Base-by-base conservation (phyloP, 306 rosid genomes). In the Delonix regia region DNA sequence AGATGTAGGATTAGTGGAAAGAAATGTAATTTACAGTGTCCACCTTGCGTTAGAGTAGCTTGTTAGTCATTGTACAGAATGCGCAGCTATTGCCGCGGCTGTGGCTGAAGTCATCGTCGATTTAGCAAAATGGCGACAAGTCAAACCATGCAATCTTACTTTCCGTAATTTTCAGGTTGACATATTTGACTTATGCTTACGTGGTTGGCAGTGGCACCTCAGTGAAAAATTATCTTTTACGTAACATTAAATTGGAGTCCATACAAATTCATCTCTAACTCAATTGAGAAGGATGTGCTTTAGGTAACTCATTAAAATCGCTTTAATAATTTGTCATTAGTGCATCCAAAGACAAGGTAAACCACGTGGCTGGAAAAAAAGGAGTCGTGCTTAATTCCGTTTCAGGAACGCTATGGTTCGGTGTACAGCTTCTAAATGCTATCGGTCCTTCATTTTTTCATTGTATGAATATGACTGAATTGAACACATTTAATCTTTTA, bases 11-110 rank as follows among this genome's bases (percentile, higher is more conserved):
- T 47, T 13, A 25, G 12, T 12, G 34, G 13, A 56, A 56, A 1
- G 24, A 22, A 56, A 56, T 24, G 3, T 24, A 57, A 12, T 13
- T 27, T 12, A 22, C n/a, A 4, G 0, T 2, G 19, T 28, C 7
- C 11, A 3, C 13, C 15, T 7, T 8, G 21, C 66, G 15, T 56
- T 56, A 56, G 19, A 25, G 19, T 53, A 13, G 83, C 33, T 7
- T 47, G 36, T 28, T 19, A 42, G 77, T 67, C 73, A 83, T 78
- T 78, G 65, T 4, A 57, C 1, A 12, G 36, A 53, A 53, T n/a
- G n/a, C n/a, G 12, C 12, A 36, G 9, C 36, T 36, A 57, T 25
- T 18, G 64, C 64, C 9, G 19, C 11, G 1, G 8, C 61, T 4
- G 6, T 14, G 22, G 56, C 36, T 41, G 0, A 15, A 7, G 55